Conservation (phyloP, 495 filamentous ascomycete species). For the Podospora bellae-mahoneyi region DNA sequence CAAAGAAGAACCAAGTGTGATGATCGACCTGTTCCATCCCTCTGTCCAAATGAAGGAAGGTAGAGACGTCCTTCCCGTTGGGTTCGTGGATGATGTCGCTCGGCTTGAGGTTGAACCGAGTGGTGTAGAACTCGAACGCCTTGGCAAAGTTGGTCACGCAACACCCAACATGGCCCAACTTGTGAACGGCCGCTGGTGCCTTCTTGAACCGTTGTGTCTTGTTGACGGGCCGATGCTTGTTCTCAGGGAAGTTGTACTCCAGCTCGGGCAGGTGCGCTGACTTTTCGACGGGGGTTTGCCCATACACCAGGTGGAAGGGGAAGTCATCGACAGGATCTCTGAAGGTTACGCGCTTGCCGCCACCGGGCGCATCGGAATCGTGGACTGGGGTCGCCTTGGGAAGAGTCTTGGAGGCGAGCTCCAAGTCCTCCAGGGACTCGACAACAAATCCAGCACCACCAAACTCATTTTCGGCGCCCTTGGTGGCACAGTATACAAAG, state of each 20-base stretch:
- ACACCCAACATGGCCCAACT: conserved; percentile 66
- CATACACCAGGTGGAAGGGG: conserved; percentile 52
- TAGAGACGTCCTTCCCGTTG: conserved; percentile 44
- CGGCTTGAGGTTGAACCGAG: conserved; percentile 60
- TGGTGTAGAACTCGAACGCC: conserved; percentile 57
- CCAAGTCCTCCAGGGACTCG: conserved; percentile 50
- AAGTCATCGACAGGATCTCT: conserved; percentile 52
- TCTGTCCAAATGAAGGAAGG: conserved; percentile 60
- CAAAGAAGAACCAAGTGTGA: conserved; percentile 61
- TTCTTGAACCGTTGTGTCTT: conserved; percentile 47
- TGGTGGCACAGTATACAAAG: conserved; percentile 48
- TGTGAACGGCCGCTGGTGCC: conserved; percentile 62
- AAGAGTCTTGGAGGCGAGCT: conserved; percentile 39
- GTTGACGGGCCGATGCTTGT: conserved; percentile 40
- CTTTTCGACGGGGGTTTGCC: conserved; percentile 38
- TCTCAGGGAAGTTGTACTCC: conserved; percentile 39
- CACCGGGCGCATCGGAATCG: conserved; percentile 50
- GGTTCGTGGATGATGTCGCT: conserved; percentile 45
- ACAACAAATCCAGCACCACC: conserved; percentile 50
- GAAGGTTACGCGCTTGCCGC: conserved; percentile 52
- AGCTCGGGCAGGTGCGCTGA: conserved; percentile 37
- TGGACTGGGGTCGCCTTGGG: conserved; percentile 44
- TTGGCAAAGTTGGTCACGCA: conserved; percentile 54
- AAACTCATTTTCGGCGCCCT: conserved; percentile 46
- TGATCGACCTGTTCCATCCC: conserved; percentile 60